Percentiles rank a stretch among this genome's conserved stretches.
Evolutionary conservation across 148 eudicot genomes (phyloP).

Genomic region (Rhododendron ferrugineum): DNA sequence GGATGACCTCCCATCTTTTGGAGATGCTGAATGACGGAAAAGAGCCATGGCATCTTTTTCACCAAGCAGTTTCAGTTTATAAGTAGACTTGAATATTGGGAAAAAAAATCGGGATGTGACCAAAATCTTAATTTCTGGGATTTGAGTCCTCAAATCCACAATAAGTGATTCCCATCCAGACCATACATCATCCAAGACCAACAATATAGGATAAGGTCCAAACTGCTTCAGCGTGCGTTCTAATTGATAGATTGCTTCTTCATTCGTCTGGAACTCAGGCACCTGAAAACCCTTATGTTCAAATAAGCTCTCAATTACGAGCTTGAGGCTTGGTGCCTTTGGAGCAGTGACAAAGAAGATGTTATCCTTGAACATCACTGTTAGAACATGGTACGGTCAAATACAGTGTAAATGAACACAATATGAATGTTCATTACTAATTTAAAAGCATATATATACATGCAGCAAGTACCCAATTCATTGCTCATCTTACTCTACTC

Average conservation of each 20-base stretch:
- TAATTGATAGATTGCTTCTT: constrained; percentile 23
- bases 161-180: constrained; percentile 10
- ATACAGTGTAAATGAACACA: background rate
- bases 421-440: background rate
- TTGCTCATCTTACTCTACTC: background rate
- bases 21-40: constrained; percentile 22
- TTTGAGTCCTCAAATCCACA: constrained; percentile 8
- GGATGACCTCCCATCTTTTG: constrained; percentile 5
- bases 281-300: background rate
- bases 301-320: constrained; percentile 17
- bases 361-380: constrained; percentile 21
- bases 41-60: constrained; percentile 28
- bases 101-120: constrained; percentile 29
- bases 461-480: background rate
- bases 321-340: constrained; percentile 14
- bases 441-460: background rate
- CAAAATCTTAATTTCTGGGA: constrained; percentile 23
- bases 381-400: background rate
- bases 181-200: background rate
- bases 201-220: constrained; percentile 11
- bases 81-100: constrained; percentile 14
- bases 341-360: constrained; percentile 31
- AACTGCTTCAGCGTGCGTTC: constrained; percentile 12
- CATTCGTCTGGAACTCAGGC: constrained; percentile 20
- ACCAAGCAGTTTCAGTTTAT: constrained; percentile 17